Evolutionary conservation across 2,329 filamentous ascomycete genomes (phyloP), one percentile per base, ranked within the genome.

Genomic region (Pyrenochaeta sp.): DNA sequence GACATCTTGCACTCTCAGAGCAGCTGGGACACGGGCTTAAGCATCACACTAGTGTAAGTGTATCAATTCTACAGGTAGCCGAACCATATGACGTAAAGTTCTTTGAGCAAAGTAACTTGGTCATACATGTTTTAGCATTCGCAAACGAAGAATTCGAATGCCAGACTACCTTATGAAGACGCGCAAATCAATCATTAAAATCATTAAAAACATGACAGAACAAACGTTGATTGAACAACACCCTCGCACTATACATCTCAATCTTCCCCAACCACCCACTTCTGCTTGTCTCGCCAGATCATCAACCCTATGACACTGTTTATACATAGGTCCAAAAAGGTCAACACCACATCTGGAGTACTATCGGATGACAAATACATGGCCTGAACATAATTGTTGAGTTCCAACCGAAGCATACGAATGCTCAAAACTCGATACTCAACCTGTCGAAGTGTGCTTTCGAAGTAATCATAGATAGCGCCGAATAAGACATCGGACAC

Each of bases 221-320:
- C 31, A 11, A 33, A 7, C 31, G 10, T n/a, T 11, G 7, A 33
- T 14, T 33, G 12, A 33, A 33, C 31, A 33, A 7, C 31, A 14
- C 12, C 12, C 10, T 7, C 15, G 31, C 7, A 33, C 5, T 11
- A 33, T n/a, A 33, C 31, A 33, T 14, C 7, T 14, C 15, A n/a
- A 33, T 36, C 33, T 17, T n/a, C 33, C 33, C 18, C n/a, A 10
- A 36, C 15, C 33, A 6, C 3, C 4, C 33, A 17, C 1, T 45
- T 43, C 14, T 44, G 23, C 6, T 45, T 23, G 32, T 58, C 40
- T 11, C 48, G 48, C 51, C 51, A 45, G 21, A 58, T 30, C 35
- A 55, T 29, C 9, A 39, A 14, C 18, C 17, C 44, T 15, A 58
- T 31, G 15, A 55, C n/a, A 20, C 35, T 21, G 3, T 43, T 27